A percentile compares a stretch with the other conserved stretches of the same genome.
These are phyloP conservation scores for Diphasiastrum complanatum DNA, from an alignment of 83 land plant genomes.

Conservation along the genomic window DNA sequence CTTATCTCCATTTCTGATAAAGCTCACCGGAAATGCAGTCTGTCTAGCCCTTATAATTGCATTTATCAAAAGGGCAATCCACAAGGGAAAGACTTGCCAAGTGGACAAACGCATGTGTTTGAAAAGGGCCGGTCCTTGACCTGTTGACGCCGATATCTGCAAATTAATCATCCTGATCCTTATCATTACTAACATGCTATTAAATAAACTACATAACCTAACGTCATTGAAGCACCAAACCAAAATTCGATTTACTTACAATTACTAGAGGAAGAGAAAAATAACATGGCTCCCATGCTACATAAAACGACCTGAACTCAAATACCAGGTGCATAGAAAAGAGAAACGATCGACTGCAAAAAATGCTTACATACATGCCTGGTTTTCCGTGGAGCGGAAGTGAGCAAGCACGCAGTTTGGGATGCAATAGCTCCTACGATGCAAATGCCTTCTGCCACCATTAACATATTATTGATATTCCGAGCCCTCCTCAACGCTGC, in stretches of 20 bases:
- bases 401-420: not conserved
- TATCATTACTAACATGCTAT: not conserved
- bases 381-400: not conserved
- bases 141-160: constrained; percentile 10
- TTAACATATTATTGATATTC: not conserved
- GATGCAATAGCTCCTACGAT: not conserved
- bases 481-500: no score
- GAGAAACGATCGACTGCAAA: not conserved
- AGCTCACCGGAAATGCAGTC: constrained; percentile 34
- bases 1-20: constrained; percentile 1
- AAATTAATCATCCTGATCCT: not conserved
- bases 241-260: no score
- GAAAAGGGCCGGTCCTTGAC: not conserved
- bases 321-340: not conserved
- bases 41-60: constrained; percentile 52
- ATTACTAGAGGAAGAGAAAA: not conserved
- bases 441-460: constrained; percentile 3
- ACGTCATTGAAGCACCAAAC: no score
- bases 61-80: constrained; percentile 48
- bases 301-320: not conserved
- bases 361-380: not conserved
- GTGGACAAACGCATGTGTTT: constrained; percentile 15
- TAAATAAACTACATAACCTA: no score
- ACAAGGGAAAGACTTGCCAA: constrained; percentile 46
- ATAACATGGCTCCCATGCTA: not conserved